Evolutionary conservation across 768 basidiomycete genomes (phyloP), one percentile per base, ranked within the genome.

Genomic region (Melanogaster broomeanus): DNA sequence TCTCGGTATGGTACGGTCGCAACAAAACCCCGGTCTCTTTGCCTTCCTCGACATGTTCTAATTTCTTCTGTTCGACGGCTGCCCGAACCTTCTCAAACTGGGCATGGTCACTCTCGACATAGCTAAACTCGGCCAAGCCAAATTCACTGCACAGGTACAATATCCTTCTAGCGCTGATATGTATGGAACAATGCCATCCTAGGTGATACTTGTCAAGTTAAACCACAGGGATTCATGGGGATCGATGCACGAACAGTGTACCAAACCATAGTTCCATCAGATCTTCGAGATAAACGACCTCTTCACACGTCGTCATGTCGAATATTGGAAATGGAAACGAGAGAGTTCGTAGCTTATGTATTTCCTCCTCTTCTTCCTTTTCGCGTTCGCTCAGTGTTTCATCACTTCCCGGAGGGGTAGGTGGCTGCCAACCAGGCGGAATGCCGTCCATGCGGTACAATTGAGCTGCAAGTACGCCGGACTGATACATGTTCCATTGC

Each of bases 401-500:
- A n/a, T n/a, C 3, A 16, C n/a, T n/a, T 2, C n/a, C 37, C 4
- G 37, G 37, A 12, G n/a, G 37, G 12, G 16, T 16, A 9, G 37
- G 37, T n/a, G 9, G 8, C 8, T 19, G 37, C 12, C 16, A 19
- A n/a, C 37, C 37, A 38, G 37, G 37, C 16, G 16, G 37, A 15
- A n/a, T 16, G 8, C 15, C 37, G 8, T n/a, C n/a, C 37, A 38
- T 38, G 37, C 37, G 37, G n/a, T n/a, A 38, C 9, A 38, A 8
- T 22, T 3, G 39, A 49, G 40, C 52, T 53, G 58, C 21, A 57
- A 11, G 13, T 57, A 59, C n/a, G 57, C 51, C 6, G 58, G 58
- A 22, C 56, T 48, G 19, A 59, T 24, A 10, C 48, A 53, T 15
- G 52, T 50, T 19, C 56, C 56, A n/a, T 15, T 59, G 56, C 58